Conservation (phyloP, 1,139 yeast species). For the Protomyces inundatus region DNA sequence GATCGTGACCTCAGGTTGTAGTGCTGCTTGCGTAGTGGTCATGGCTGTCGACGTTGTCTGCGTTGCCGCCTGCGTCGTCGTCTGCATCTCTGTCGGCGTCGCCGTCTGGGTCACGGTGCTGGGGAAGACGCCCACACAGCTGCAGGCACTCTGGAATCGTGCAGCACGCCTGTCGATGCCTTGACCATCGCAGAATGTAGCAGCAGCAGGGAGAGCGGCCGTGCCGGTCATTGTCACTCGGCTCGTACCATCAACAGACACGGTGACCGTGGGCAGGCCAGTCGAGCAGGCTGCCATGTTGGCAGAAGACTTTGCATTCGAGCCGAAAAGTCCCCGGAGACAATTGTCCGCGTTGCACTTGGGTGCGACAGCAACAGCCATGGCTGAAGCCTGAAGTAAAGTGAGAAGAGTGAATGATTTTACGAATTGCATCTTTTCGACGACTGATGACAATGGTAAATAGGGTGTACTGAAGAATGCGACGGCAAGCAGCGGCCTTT, state of each 20-base stretch:
- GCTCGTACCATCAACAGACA: background rate
- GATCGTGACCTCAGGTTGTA: too few relatives aligned
- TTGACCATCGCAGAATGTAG: background rate
- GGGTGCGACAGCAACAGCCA: too few relatives aligned
- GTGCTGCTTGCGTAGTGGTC: too few relatives aligned
- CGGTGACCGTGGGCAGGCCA: background rate
- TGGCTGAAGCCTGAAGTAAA: too few relatives aligned
- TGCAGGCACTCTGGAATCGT: background rate
- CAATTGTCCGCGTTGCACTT: background rate
- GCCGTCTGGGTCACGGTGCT: background rate
- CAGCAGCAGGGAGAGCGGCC: background rate
- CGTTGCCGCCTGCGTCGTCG: too few relatives aligned
- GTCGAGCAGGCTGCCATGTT: background rate
- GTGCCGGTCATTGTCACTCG: background rate
- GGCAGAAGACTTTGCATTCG: background rate
- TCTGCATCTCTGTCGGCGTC: too few relatives aligned
- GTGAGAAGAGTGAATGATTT: too few relatives aligned
- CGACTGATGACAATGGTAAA: too few relatives aligned
- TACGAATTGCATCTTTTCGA: too few relatives aligned
- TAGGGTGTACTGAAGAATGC: too few relatives aligned
- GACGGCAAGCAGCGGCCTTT: too few relatives aligned
- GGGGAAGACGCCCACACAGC: background rate
- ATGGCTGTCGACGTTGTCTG: too few relatives aligned
- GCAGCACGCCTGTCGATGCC: background rate
- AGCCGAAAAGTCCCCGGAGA: background rate